A percentile compares a stretch with the other conserved stretches of the same genome.
Evolutionary conservation across 495 filamentous ascomycete genomes (phyloP).

Genomic region (Aspergillus heteromorphus): DNA sequence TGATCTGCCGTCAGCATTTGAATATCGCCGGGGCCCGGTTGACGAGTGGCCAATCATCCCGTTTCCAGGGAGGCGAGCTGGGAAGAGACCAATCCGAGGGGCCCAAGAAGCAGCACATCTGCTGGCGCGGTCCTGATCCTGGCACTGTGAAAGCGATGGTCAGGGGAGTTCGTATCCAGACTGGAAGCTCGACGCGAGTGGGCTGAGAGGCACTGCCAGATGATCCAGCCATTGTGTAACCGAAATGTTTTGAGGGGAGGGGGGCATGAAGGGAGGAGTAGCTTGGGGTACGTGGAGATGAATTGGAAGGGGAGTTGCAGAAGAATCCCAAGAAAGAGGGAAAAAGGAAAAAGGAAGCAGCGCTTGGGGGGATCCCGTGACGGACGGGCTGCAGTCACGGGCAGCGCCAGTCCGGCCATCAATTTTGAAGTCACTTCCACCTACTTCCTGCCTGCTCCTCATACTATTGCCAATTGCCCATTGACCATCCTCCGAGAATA

Average conservation of each 20-base stretch:
- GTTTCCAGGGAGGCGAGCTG: neutral
- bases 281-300: neutral
- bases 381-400: neutral
- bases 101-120: neutral
- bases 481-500: neutral
- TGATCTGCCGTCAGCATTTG: slow-evolving; percentile 2
- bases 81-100: neutral
- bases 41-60: neutral
- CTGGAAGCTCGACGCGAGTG: neutral
- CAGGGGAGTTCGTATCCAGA: slow-evolving; percentile 1
- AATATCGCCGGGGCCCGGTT: neutral
- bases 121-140: neutral
- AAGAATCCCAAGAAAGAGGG: neutral
- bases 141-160: neutral
- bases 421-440: neutral
- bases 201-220: neutral
- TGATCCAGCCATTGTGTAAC: slow-evolving; percentile 1
- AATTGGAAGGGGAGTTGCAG: neutral
- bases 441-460: neutral
- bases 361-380: neutral
- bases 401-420: neutral
- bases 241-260: neutral
- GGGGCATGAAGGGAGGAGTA: neutral
- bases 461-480: neutral
- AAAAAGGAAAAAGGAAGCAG: neutral